phyloP scores from a whole-genome alignment of 345 rosid genomes.

The Corchorus capsularis region DNA sequence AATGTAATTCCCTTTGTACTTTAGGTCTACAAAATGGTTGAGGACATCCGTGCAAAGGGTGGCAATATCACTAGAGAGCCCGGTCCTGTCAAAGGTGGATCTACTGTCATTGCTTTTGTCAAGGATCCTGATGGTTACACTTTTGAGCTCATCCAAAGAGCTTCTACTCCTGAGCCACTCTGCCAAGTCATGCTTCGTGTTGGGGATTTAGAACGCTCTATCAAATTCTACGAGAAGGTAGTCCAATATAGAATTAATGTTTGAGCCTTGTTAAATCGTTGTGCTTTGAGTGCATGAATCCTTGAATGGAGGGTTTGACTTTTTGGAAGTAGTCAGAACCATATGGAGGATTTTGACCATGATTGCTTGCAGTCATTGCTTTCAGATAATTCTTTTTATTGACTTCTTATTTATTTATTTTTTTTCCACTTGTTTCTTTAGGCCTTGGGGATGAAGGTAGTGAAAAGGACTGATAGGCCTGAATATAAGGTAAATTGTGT shows the following conservation, averaged over 20 bases:
- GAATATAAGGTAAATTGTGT: slow-evolving; percentile 63
- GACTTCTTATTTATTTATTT: too few relatives aligned
- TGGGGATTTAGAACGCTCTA: slow-evolving; percentile 80
- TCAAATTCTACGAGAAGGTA: slow-evolving; percentile 95
- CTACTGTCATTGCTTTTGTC: slow-evolving; percentile 69
- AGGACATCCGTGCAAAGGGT: slow-evolving; percentile 70
- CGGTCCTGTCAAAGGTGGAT: slow-evolving; percentile 93
- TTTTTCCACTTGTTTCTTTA: too few relatives aligned
- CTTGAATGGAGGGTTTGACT: background rate
- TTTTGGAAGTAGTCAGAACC: background rate
- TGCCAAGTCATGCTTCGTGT: slow-evolving; percentile 98
- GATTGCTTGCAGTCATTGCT: background rate
- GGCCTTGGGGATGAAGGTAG: slow-evolving; percentile 89
- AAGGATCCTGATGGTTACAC: slow-evolving; percentile 97
- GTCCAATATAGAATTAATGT: background rate
- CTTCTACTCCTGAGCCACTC: slow-evolving; percentile 86
- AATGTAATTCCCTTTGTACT: slow-evolving; percentile 7
- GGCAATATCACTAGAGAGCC: slow-evolving; percentile 83
- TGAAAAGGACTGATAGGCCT: slow-evolving; percentile 70
- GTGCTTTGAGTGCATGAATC: background rate
- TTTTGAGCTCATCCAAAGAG: slow-evolving; percentile 89
- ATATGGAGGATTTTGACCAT: slow-evolving; percentile 6
- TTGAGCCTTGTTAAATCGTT: background rate
- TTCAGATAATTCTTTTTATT: too few relatives aligned
- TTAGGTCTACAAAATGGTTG: slow-evolving; percentile 82